These are phyloP conservation scores for Petrea volubilis DNA, from an alignment of 257 asterid species.

Conservation along the genomic window DNA sequence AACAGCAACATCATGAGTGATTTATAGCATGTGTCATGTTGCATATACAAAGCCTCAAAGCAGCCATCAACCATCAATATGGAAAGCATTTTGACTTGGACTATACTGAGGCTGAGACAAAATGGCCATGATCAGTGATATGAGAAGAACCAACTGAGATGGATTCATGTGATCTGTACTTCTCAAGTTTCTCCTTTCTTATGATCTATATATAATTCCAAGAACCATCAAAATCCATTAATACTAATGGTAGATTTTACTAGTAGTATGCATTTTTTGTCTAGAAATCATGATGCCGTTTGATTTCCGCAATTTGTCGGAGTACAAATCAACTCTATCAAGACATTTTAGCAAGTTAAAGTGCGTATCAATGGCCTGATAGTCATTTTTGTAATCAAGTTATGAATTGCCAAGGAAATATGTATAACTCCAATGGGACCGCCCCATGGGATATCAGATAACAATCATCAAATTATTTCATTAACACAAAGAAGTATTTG, in stretches of 20 bases:
- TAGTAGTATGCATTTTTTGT: background rate
- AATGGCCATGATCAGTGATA: background rate
- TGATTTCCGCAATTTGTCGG: background rate
- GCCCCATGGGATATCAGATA: too few relatives aligned
- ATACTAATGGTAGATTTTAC: background rate
- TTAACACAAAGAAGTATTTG: conserved; percentile 3
- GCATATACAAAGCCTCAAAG: background rate
- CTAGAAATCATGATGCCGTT: background rate
- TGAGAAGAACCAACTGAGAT: background rate
- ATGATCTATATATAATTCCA: background rate
- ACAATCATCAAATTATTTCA: too few relatives aligned
- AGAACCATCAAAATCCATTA: background rate
- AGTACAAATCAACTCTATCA: background rate
- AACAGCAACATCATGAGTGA: background rate
- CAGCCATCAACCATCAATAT: background rate
- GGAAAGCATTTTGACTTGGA: background rate
- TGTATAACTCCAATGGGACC: too few relatives aligned
- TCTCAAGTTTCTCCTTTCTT: background rate
- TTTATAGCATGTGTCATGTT: background rate
- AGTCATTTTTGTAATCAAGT: too few relatives aligned
- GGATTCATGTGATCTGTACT: background rate
- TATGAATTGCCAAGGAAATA: too few relatives aligned
- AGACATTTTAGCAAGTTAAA: background rate
- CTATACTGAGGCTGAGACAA: background rate
- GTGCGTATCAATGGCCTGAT: background rate